Evolutionary conservation across 768 basidiomycete species (phyloP), one percentile per base, ranked within the genome.

Genomic region (Lentinula edodes): DNA sequence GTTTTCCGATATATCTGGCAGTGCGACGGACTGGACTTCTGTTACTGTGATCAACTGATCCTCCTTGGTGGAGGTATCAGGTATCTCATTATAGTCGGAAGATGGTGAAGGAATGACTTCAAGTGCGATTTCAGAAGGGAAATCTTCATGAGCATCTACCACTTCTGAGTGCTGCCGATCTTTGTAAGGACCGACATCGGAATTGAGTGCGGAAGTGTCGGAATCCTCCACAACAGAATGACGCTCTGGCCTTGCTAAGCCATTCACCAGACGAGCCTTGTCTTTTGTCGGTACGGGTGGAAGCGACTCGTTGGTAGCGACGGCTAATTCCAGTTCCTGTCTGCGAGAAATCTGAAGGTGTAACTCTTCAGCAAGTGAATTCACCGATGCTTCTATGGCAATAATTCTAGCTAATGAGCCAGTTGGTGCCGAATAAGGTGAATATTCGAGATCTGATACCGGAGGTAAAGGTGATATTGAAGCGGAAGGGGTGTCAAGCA

Each of bases 331-430:
- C 52, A 83, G 60, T 28, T 73, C 69, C 52, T 89, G 45, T 41
- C 87, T 73, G 64, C 76, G 78, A 60, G 76, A 76, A 16, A 78
- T 77, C 69, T 91, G 88, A 6, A 67, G 65, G 63, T 85, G 77
- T 46, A 92, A 69, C 67, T 92, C 89, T 48, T 74, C 73, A 42
- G 78, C 73, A n/a, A 92, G 71, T 1, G 77, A 72, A 34, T 79
- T 75, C 8, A 88, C 78, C 0, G 83, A 76, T 9, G 75, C 73
- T 62, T 83, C 75, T 1, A 83, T 82, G 0, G 80, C 73, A 9
- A 82, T 57, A 15, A 87, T 71, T 34, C 88, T 75, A 2, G 82
- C 87, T 39, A 85, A 64, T 1, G 82, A 77, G 2, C 83, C 87
- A 0, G 79, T 67, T 7, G 70, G 65, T 3, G 63, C 10, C 70